Conservation (phyloP, 768 basidiomycete species). For the Tulasnella sp. region DNA sequence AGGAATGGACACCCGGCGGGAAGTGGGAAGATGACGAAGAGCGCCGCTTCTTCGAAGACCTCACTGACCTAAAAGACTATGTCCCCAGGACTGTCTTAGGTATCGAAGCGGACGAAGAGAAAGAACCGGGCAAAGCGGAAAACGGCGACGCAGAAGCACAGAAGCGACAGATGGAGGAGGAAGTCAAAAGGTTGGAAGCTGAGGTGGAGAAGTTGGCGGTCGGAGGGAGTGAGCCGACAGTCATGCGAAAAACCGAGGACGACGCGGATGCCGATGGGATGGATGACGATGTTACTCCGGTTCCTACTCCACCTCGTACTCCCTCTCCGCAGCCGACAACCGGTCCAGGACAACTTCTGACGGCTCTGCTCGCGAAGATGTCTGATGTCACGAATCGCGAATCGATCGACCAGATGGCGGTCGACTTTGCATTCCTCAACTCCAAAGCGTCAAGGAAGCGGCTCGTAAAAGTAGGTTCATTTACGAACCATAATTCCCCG, state of each 20-base stretch:
- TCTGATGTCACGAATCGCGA: slow-evolving; percentile 89
- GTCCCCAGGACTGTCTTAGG: slow-evolving; percentile 84
- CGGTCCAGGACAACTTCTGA: slow-evolving; percentile 88
- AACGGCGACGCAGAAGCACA: slow-evolving; percentile 44
- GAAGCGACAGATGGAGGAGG: slow-evolving; percentile 64
- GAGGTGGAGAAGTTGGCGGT: slow-evolving; percentile 3
- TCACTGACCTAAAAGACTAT: slow-evolving; percentile 83
- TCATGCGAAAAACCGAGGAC: slow-evolving; percentile 4
- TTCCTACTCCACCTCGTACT: slow-evolving; percentile 35
- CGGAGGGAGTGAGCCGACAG: slow-evolving; percentile 19
- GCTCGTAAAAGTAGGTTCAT: slow-evolving; percentile 61
- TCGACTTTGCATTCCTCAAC: slow-evolving; percentile 94
- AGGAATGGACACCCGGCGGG: slow-evolving; percentile 51
- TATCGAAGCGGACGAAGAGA: slow-evolving; percentile 35
- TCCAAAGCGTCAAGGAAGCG: slow-evolving; percentile 93
- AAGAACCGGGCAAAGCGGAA: slow-evolving; percentile 31
- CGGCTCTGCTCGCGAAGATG: slow-evolving; percentile 77
- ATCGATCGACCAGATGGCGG: slow-evolving; percentile 83
- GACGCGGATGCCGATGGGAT: slow-evolving; percentile 32
- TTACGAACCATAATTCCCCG: not conserved
- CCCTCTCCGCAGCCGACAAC: slow-evolving; percentile 35
- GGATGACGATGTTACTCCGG: slow-evolving; percentile 28
- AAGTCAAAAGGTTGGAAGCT: slow-evolving; percentile 42
- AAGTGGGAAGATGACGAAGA: slow-evolving; percentile 99
- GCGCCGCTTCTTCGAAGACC: slow-evolving; percentile 82